Evolutionary conservation across 306 rosid species (phyloP), one percentile per base, ranked within the genome.

Genomic region (Senna tora): DNA sequence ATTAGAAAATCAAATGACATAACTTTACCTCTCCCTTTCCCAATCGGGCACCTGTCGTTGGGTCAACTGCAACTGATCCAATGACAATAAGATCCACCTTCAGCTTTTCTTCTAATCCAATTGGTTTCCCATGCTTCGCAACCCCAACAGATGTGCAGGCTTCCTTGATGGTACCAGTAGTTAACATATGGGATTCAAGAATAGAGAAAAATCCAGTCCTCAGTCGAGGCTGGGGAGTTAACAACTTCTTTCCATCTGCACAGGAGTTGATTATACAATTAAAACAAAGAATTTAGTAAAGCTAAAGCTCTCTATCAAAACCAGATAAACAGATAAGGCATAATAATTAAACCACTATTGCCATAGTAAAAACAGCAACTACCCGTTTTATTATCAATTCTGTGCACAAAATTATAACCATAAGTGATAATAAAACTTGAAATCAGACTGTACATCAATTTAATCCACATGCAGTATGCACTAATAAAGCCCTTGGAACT

Each of bases 31-130:
- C 97, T 70, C 97, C 97, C 85, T 90, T 93, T 55, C 98, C 98
- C 71, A 93, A 87, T 43, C 97, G 86, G 72, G 98, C 98, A 61
- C 98, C 98, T 11, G 97, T 88, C 13, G 5, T 78, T 12, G 96
- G 96, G 84, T 93, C 97, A 75, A 93, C 93, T 75, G 98, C 92
- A 77, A 93, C 97, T 4, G 93, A 93, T 73, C 98, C 98, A 55
- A 90, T 87, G 65, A 90, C 89, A 50, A 93, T 88, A 61, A 90
- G 86, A 83, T 87, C 96, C 46, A 88, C 98, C 85, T 88, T 87
- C 68, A 93, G 69, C 67, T 88, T 93, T 76, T 87, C 96, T 33
- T 90, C 96, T 51, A 93, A 84, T 64, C 97, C 97, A 71, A 90
- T 93, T 6, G 93, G 89, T 46, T 81, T 56, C 36, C 96, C 96